Conservation (phyloP, 1,139 yeast genomes). For the Taphrina deformans region DNA sequence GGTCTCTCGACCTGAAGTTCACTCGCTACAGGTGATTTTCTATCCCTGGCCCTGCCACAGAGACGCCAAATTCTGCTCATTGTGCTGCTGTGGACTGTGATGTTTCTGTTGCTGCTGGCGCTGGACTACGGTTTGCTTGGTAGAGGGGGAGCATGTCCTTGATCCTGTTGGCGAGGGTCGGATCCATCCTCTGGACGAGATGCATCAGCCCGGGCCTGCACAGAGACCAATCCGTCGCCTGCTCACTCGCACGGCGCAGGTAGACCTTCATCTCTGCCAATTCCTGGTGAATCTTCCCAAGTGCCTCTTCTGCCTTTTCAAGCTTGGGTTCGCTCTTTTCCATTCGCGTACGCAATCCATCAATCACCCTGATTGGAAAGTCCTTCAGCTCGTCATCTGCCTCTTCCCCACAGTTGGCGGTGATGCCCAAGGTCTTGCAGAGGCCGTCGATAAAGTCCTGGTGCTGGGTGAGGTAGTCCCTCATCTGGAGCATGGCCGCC, state of each 20-base stretch:
- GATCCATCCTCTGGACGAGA: neutral
- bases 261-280: neutral
- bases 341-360: neutral
- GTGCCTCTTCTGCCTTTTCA: neutral
- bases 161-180: neutral
- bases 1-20: too few relatives aligned
- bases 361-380: constrained; percentile 6
- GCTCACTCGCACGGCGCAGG: neutral
- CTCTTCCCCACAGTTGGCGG: constrained; percentile 6
- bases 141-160: neutral
- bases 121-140: neutral
- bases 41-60: neutral
- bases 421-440: constrained; percentile 9
- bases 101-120: neutral
- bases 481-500: constrained; percentile 6
- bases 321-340: neutral
- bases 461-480: constrained; percentile 2
- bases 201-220: neutral
- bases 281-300: neutral
- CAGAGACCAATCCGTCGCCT: neutral
- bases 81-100: neutral
- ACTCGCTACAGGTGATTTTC: too few relatives aligned
- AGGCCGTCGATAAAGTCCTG: constrained; percentile 13
- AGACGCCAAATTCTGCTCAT: neutral
- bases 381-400: neutral